Percentiles rank a stretch among this genome's conserved stretches.
Evolutionary conservation across 225 moss, liverwort and hornwort species (phyloP).

Genomic region (Pseudoscleropodium purum): DNA sequence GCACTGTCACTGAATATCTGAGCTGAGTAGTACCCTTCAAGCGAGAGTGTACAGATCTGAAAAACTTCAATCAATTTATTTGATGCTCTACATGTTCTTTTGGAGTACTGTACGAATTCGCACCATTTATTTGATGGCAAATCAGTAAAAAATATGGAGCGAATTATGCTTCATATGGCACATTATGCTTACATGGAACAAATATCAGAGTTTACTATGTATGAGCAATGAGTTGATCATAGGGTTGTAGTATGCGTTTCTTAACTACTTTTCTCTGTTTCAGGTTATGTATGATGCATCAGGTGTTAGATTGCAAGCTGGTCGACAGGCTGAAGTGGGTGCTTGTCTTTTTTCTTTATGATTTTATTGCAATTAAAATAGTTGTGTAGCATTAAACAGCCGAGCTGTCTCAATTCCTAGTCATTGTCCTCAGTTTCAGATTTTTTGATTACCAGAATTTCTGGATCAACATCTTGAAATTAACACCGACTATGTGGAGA

Average conservation of each 20-base stretch:
- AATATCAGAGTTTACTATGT: neutral
- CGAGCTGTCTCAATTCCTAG: neutral
- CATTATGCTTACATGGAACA: neutral
- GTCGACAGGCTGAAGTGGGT: constrained; percentile 91
- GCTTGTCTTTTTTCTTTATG: neutral
- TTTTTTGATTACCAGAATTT: neutral
- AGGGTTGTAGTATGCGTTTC: neutral
- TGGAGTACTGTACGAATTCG: neutral
- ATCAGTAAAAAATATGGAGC: neutral
- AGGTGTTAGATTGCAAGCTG: constrained; percentile 95
- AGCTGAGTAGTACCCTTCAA: neutral
- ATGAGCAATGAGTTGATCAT: neutral
- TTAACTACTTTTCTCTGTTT: neutral
- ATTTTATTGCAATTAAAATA: neutral
- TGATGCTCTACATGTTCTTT: neutral
- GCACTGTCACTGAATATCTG: neutral
- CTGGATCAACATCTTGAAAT: neutral
- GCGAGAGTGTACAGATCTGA: neutral
- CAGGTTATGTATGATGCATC: constrained; percentile 99
- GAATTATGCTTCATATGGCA: neutral
- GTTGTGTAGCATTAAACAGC: neutral
- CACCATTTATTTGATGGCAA: neutral
- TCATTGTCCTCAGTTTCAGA: neutral
- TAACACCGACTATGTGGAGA: neutral
- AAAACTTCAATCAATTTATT: neutral